Base-by-base conservation (phyloP, 805 yeast species). In the Lipomyces yamanashiensis region DNA sequence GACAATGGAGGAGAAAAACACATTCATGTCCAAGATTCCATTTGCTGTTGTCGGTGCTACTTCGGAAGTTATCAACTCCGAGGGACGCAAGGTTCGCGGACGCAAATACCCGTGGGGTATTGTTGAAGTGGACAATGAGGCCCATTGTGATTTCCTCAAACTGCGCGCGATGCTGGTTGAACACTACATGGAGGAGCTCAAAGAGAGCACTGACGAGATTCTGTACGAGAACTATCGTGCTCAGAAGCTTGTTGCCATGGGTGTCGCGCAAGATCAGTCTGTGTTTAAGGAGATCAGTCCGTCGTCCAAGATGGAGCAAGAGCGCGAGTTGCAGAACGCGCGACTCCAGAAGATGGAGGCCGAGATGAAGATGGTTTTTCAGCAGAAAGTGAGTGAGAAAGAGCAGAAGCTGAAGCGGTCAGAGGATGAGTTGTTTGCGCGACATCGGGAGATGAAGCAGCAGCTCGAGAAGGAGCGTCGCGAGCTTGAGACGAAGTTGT, bases 271-370 rank as follows among this genome's bases (percentile, higher is more conserved):
- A 79, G 98, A 95, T 79, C 85, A 87, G 76, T 74, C 87, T 40
- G 98, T 93, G n/a, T 95, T 95, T 81, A 87, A 88, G 76, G 98
- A 91, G 76, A 91, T 92, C 74, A 97, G 93, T 77, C 99, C 99
- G 37, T 85, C 88, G 59, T 82, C 88, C 70, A 90, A 90, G 79
- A 96, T 91, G 78, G 96, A 89, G 77, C 98, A 95, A 79, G 98
- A 95, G 78, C 88, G 89, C 73, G 87, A 88, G 41, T 82, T 90
- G 74, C 98, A 95, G 76, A 97, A 91, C 79, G 96, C 96, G 67
- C 92, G 93, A 75, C 82, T 95, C 72, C 88, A 92, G 62, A 91
- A 90, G 81, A 85, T 95, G 88, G 98, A 95, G 80, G 85, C 91
- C 47, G 98, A 95, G 79, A 92, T 95, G 98, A 92, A 93, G 80